Percentiles rank a stretch among this genome's conserved stretches.
Evolutionary conservation across 768 basidiomycete genomes (phyloP).

Genomic region (Exsudoporus frostii): DNA sequence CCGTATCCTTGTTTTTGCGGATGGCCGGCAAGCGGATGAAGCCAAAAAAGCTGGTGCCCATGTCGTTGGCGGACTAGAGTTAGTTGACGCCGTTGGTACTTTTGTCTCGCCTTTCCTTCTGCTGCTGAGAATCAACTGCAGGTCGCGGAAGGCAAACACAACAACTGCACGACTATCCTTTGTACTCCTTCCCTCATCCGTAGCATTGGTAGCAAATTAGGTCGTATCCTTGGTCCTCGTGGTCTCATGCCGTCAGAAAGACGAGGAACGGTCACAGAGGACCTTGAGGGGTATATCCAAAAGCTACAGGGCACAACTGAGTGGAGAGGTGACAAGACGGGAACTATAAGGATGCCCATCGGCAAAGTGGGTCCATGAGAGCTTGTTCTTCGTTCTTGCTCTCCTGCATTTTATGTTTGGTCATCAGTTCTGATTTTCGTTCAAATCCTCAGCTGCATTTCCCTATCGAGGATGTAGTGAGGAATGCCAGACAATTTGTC

Average conservation of each 20-base stretch:
- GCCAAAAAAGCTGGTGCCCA: conserved; percentile 88
- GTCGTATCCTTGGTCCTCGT: conserved; percentile 77
- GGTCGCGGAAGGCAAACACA: conserved; percentile 71
- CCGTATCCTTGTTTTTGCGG: conserved; percentile 90
- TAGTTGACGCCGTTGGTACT: conserved; percentile 77
- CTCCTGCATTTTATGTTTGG: neutral
- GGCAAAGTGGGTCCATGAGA: conserved; percentile 53
- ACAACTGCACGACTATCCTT: conserved; percentile 75
- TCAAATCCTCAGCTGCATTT: conserved; percentile 61
- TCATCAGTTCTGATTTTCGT: neutral
- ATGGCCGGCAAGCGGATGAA: conserved; percentile 75
- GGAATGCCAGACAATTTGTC: conserved; percentile 77
- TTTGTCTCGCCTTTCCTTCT: neutral
- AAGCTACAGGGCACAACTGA: conserved; percentile 79
- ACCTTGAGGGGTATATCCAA: conserved; percentile 77
- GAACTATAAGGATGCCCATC: conserved; percentile 80
- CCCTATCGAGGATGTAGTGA: conserved; percentile 68
- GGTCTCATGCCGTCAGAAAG: conserved; percentile 95
- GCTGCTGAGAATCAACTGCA: conserved; percentile 25
- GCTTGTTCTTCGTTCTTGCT: neutral
- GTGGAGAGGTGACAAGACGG: conserved; percentile 89
- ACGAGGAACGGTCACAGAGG: conserved; percentile 91
- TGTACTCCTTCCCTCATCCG: conserved; percentile 78
- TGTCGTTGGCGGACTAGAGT: conserved; percentile 85
- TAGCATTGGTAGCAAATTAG: conserved; percentile 76